Base-by-base conservation (phyloP, 2,329 filamentous ascomycete species). In the Colletotrichum chlorophyti region DNA sequence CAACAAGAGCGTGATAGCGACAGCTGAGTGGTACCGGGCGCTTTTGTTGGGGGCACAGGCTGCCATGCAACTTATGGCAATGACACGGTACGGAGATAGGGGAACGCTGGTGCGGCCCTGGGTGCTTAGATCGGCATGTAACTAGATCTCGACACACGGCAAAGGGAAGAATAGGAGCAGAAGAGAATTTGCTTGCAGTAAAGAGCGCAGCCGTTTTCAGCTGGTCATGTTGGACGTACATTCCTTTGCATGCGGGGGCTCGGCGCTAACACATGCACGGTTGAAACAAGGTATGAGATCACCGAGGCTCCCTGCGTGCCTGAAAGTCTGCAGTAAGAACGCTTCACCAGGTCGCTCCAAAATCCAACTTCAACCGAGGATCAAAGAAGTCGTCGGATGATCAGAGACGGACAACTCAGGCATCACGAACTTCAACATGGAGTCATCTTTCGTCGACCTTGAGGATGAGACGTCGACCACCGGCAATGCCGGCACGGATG, bases 271-370 rank as follows among this genome's bases (percentile, higher is more conserved):
- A n/a, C n/a, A n/a, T n/a, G n/a, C n/a, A n/a, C n/a, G 23, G 43
- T 57, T 55, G 57, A 60, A 60, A 60, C 52, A 60, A 46, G 57
- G 45, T 45, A 60, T 60, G 52, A 60, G 57, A 60, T 45, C 57
- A 60, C 57, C 31, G 27, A 23, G 23, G 15, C 21, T 26, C 15
- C 26, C 15, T 21, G 17, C 2, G 14, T 41, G 31, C 40, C 37
- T 17, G 26, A 12, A 15, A 34, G 12, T 43, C 24, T 46, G 57
- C 27, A 43, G 26, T 5, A 15, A 19, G 24, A 31, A 21, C 23
- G 12, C 5, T 11, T n/a, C 24, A 17, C 17, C 34, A 14, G 17
- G 23, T 9, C 31, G 15, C 19, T n/a, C n/a, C 35, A 38, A 38
- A 6, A 15, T 38, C 17, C 35, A 12, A 5, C 9, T 38, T n/a